These are phyloP conservation scores for Tephrocybe sp. DNA, from an alignment of 768 basidiomycete species.

Conservation along the genomic window DNA sequence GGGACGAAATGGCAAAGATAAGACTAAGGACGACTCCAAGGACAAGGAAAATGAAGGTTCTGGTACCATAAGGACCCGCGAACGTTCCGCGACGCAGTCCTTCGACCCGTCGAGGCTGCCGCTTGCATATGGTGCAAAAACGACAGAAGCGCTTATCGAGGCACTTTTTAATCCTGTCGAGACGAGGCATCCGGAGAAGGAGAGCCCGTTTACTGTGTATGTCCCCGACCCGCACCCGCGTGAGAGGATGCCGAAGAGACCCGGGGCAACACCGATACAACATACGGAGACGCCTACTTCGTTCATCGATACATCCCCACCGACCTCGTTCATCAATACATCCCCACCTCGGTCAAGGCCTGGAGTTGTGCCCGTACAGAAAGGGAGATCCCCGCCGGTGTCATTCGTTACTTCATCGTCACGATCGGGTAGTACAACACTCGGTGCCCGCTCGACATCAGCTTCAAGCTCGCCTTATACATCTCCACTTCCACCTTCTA, in stretches of 20 bases:
- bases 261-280: slow-evolving; percentile 4
- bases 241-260: slow-evolving; percentile 3
- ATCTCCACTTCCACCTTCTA: neutral
- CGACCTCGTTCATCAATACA: slow-evolving; percentile 1
- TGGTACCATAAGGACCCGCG: neutral
- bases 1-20: neutral
- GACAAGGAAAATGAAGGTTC: slow-evolving; percentile 11
- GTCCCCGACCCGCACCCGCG: slow-evolving; percentile 19
- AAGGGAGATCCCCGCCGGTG: neutral
- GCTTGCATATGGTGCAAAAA: slow-evolving; percentile 54
- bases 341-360: slow-evolving; percentile 7
- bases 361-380: neutral
- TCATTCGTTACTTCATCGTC: neutral
- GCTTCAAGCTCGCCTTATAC: neutral
- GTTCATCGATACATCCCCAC: neutral
- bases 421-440: neutral
- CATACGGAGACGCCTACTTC: neutral
- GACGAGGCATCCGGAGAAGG: slow-evolving; percentile 36
- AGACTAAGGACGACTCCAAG: slow-evolving; percentile 6
- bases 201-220: slow-evolving; percentile 44
- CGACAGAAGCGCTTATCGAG: slow-evolving; percentile 76
- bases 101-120: slow-evolving; percentile 49
- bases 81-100: slow-evolving; percentile 13
- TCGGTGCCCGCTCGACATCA: neutral
- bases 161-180: slow-evolving; percentile 75